Conservation (phyloP, 345 rosid species). For the Salix dunnii region DNA sequence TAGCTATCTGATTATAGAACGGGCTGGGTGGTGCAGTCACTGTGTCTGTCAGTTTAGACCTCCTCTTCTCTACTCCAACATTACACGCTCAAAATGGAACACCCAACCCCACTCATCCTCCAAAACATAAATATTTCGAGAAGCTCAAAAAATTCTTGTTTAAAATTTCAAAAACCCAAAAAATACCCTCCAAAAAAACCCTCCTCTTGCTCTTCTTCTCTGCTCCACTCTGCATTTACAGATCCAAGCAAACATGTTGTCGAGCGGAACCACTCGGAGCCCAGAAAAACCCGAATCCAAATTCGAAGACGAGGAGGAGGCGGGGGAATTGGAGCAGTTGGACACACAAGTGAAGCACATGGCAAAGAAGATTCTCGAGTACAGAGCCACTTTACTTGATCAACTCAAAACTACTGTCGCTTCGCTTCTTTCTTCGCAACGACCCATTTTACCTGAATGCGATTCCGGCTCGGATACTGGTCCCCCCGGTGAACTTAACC, state of each 20-base stretch:
- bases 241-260: conserved; percentile 26
- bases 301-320: conserved; percentile 14
- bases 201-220: neutral
- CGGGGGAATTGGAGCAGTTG: conserved; percentile 49
- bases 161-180: conserved; percentile 18
- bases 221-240: neutral
- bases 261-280: neutral
- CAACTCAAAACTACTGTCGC: conserved; percentile 49
- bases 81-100: neutral
- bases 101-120: no score
- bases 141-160: neutral
- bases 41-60: neutral
- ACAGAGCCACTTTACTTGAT: conserved; percentile 61
- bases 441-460: conserved; percentile 29
- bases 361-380: conserved; percentile 60
- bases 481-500: conserved; percentile 22
- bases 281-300: conserved; percentile 7
- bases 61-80: neutral
- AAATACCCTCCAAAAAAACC: conserved; percentile 20
- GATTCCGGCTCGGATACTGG: conserved; percentile 37
- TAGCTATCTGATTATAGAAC: no score
- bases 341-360: conserved; percentile 56
- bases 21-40: neutral
- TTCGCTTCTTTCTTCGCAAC: conserved; percentile 43
- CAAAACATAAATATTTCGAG: neutral